Evolutionary conservation across 192 early-diverging fungal species (phyloP).

Genomic region (Coemansia sp.): DNA sequence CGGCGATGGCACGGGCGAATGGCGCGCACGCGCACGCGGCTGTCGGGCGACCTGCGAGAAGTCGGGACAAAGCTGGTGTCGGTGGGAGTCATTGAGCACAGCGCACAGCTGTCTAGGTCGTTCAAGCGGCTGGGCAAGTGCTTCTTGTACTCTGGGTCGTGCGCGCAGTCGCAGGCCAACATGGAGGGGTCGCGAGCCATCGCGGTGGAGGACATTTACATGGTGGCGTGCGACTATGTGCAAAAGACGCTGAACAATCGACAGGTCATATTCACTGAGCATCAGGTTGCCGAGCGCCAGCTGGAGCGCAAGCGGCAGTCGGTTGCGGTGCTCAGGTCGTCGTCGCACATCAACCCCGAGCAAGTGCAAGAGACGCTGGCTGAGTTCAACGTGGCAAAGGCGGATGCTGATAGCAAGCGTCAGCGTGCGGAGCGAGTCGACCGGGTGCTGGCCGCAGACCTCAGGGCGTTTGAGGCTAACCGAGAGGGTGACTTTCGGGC

Average conservation of each 20-base stretch:
- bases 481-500: constrained; percentile 42
- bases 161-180: constrained; percentile 46
- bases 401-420: constrained; percentile 45
- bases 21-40: constrained; percentile 43
- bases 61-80: constrained; percentile 49
- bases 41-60: constrained; percentile 31
- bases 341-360: constrained; percentile 45
- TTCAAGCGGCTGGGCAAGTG: constrained; percentile 54
- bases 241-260: constrained; percentile 48
- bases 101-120: constrained; percentile 25
- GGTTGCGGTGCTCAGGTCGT: constrained; percentile 51
- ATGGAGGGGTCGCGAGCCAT: constrained; percentile 52
- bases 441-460: constrained; percentile 44
- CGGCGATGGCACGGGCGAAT: constrained; percentile 54
- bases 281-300: constrained; percentile 52
- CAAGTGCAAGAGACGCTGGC: constrained; percentile 51
- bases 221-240: constrained; percentile 39
- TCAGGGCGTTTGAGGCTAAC: constrained; percentile 43
- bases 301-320: constrained; percentile 56
- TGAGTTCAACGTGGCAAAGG: constrained; percentile 48
- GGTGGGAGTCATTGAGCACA: constrained; percentile 45
- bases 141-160: constrained; percentile 33
- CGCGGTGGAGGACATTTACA: constrained; percentile 41
- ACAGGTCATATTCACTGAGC: constrained; percentile 55
- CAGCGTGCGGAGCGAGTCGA: constrained; percentile 51